These are phyloP conservation scores for Diaporthe aspalathi DNA, from an alignment of 2,329 filamentous ascomycete species.

Conservation along the genomic window DNA sequence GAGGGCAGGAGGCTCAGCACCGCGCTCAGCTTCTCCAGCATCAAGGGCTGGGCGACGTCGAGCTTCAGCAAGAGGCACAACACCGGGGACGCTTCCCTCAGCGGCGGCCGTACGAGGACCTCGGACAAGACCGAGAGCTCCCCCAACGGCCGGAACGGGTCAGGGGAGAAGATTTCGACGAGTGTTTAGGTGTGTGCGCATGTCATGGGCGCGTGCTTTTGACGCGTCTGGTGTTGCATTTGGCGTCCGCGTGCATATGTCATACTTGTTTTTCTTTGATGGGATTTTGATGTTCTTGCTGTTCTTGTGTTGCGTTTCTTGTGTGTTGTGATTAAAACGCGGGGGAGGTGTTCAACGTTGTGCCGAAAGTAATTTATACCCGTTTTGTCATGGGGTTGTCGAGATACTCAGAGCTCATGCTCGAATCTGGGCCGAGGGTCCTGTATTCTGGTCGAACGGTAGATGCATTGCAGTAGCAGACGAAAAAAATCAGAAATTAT, in stretches of 20 bases:
- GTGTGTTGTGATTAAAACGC: not conserved
- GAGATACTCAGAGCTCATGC: constrained; percentile 22
- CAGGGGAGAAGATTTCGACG: constrained; percentile 11
- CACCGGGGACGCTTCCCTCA: constrained; percentile 40
- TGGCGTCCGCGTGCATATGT: constrained; percentile 4
- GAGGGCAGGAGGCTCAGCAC: constrained; percentile 56
- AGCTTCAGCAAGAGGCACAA: constrained; percentile 48
- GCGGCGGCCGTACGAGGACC: constrained; percentile 2
- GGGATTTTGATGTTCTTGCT: not conserved
- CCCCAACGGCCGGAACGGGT: not conserved
- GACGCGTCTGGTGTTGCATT: constrained; percentile 11
- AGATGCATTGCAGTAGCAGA: not conserved
- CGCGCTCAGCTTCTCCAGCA: constrained; percentile 64
- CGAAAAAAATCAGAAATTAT: not conserved
- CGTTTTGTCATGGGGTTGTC: not conserved
- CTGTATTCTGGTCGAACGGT: not conserved
- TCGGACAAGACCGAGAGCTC: constrained; percentile 4
- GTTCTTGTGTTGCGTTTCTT: not conserved
- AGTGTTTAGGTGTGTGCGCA: constrained; percentile 20
- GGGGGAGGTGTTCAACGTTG: not conserved
- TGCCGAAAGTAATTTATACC: constrained; percentile 1
- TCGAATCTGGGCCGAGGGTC: not conserved
- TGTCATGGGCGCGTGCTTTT: constrained; percentile 2
- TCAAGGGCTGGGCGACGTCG: constrained; percentile 52
- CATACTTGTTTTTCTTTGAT: not conserved